phyloP scores from a whole-genome alignment of 768 basidiomycete species.

The Suillus discolor region DNA sequence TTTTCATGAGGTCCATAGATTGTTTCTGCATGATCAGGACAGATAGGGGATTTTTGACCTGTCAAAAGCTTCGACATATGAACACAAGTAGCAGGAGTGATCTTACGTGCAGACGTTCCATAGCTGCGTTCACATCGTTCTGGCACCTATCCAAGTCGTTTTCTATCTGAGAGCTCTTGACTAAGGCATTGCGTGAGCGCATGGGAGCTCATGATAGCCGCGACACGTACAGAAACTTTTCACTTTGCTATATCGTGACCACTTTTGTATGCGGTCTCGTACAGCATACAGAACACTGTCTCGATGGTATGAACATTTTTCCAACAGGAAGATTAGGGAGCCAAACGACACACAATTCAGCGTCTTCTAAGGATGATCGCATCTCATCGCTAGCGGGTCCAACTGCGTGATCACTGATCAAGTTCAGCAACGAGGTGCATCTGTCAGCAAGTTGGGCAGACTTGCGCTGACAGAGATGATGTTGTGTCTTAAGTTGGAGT shows the following conservation, averaged over 20 bases:
- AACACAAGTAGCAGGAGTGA: constrained; percentile 1
- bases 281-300: constrained; percentile 46
- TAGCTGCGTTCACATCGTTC: constrained; percentile 43
- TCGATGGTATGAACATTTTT: not conserved
- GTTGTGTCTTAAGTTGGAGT: constrained; percentile 11
- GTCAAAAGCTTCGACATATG: not conserved
- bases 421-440: constrained; percentile 42
- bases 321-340: not conserved
- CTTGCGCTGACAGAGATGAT: constrained; percentile 33
- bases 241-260: constrained; percentile 41
- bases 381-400: constrained; percentile 44
- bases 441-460: constrained; percentile 43
- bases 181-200: constrained; percentile 27
- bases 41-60: constrained; percentile 26
- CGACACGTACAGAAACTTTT: constrained; percentile 40
- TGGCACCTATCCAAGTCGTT: constrained; percentile 47
- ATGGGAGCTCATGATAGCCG: not conserved
- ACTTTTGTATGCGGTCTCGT: constrained; percentile 39
- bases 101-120: constrained; percentile 47
- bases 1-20: constrained; percentile 27
- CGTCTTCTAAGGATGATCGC: constrained; percentile 43
- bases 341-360: constrained; percentile 41
- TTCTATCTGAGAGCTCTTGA: constrained; percentile 48
- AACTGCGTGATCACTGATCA: constrained; percentile 42
- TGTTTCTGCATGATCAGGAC: constrained; percentile 33